Evolutionary conservation across 805 yeast species (phyloP), one percentile per base, ranked within the genome.

Genomic region (Yamadazyma scolyti): DNA sequence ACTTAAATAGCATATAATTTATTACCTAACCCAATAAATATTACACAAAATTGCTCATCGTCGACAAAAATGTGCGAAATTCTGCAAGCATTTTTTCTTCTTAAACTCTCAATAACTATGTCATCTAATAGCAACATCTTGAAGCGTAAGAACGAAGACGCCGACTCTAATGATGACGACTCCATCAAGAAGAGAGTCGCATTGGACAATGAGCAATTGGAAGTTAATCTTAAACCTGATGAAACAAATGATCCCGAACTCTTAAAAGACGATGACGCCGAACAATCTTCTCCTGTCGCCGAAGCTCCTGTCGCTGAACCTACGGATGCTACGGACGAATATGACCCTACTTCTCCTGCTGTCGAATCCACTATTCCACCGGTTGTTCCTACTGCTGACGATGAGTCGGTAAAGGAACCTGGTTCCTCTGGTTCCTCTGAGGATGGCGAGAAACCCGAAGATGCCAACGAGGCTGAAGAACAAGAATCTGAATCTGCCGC

Each of bases 131-230:
- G 21, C 24, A 36, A 36, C 18, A 61, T 71, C 52, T 61, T 77
- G 50, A 82, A 82, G 52, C 67, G 89, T 34, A 82, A 80, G 61
- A 80, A 77, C 59, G 88, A 81, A 40, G 86, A 79, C 36, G 43
- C 39, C 23, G 68, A 61, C 28, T 42, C 53, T 9, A 33, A 52
- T 7, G 60, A 62, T 9, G 68, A 72, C 26, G 76, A 68, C 37
- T 75, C 73, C 33, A 64, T 71, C 18, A 77, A 65, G 31, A 82
- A 82, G 47, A 61, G 90, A 30, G 82, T 80, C 10, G 89, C 89
- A 2, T 65, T 81, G 43, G 85, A 80, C 42, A 73, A 78, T 34
- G 85, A 75, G 34, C 72, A 68, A 27, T 54, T 71, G 25, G 75
- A 66, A 17, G 75, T 70, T 17, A 56, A 57, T 17, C 57, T 61